A percentile compares a stretch with the other conserved stretches of the same genome.
phyloP scores from a whole-genome alignment of 768 basidiomycete species.

The Brasilioporus rufonigricans region DNA sequence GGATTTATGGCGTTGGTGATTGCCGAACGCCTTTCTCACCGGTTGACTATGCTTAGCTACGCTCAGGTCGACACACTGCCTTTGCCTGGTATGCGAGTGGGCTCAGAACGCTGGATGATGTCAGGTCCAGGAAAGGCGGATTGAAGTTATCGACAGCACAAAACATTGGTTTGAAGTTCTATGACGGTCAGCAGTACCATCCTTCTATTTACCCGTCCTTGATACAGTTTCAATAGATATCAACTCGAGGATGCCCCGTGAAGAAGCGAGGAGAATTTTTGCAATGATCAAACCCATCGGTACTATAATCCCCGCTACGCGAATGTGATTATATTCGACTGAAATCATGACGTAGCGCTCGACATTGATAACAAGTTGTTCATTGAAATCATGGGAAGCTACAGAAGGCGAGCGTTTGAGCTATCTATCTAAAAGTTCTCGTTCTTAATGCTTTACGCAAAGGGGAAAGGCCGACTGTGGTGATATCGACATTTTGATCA shows the following conservation, averaged over 20 bases:
- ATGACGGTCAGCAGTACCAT: constrained; percentile 51
- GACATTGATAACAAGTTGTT: constrained; percentile 66
- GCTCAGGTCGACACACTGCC: constrained; percentile 60
- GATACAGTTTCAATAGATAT: constrained; percentile 53
- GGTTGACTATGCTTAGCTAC: background rate
- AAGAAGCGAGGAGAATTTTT: constrained; percentile 74
- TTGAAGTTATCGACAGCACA: constrained; percentile 60
- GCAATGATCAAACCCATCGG: constrained; percentile 70
- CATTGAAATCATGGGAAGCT: constrained; percentile 91
- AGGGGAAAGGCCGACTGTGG: constrained; percentile 84
- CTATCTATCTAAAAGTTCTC: background rate
- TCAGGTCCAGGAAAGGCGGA: constrained; percentile 56
- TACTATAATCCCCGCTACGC: constrained; percentile 26
- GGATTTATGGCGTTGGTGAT: constrained; percentile 86
- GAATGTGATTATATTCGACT: background rate
- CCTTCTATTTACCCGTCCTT: background rate
- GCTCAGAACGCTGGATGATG: constrained; percentile 75
- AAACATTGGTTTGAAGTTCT: constrained; percentile 64
- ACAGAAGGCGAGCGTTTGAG: constrained; percentile 53
- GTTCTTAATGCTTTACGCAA: background rate
- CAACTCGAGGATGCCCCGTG: constrained; percentile 79
- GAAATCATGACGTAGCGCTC: constrained; percentile 47
- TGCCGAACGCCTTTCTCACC: constrained; percentile 1
- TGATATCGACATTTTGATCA: constrained; percentile 90
- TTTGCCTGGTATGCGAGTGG: constrained; percentile 74